phyloP scores from a whole-genome alignment of 2,329 filamentous ascomycete species.

The Penicillium frequentans region DNA sequence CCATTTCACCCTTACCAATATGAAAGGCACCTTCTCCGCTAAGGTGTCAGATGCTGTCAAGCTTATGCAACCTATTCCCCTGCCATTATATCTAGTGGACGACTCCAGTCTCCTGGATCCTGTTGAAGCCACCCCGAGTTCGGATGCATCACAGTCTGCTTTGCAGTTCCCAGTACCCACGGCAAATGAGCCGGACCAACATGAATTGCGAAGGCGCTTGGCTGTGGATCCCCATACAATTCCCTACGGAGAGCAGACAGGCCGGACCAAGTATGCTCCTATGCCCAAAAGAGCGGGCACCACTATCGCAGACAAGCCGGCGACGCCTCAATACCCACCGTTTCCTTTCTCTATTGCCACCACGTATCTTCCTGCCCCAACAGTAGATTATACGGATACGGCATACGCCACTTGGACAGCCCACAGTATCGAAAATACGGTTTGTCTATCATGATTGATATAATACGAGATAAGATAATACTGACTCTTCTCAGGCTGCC shows the following conservation, averaged over 20 bases:
- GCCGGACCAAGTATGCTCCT: slow-evolving; percentile 60
- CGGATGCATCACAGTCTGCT: slow-evolving; percentile 3
- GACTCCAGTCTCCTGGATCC: slow-evolving; percentile 9
- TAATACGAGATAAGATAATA: slow-evolving; percentile 4
- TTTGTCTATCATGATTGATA: slow-evolving; percentile 39
- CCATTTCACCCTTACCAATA: slow-evolving; percentile 64
- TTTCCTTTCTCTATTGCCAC: slow-evolving; percentile 56
- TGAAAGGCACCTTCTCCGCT: slow-evolving; percentile 60
- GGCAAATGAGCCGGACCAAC: slow-evolving; percentile 19
- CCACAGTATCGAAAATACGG: slow-evolving; percentile 58
- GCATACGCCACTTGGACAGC: slow-evolving; percentile 52
- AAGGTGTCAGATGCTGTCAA: slow-evolving; percentile 29
- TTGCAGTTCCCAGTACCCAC: slow-evolving; percentile 32
- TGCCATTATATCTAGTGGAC: slow-evolving; percentile 1
- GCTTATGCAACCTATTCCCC: slow-evolving; percentile 15
- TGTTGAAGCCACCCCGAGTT: neutral
- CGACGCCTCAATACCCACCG: slow-evolving; percentile 55
- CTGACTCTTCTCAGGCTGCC: slow-evolving; percentile 47
- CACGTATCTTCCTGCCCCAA: slow-evolving; percentile 48
- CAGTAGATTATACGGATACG: slow-evolving; percentile 52
- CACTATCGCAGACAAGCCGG: slow-evolving; percentile 56
- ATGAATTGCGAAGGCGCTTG: slow-evolving; percentile 31
- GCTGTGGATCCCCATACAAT: slow-evolving; percentile 36
- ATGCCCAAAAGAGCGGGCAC: slow-evolving; percentile 61
- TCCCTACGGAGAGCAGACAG: slow-evolving; percentile 56